Percentiles rank a stretch among this genome's conserved stretches.
phyloP scores from a whole-genome alignment of 2,329 filamentous ascomycete genomes.

The Aspergillus luchuensis region DNA sequence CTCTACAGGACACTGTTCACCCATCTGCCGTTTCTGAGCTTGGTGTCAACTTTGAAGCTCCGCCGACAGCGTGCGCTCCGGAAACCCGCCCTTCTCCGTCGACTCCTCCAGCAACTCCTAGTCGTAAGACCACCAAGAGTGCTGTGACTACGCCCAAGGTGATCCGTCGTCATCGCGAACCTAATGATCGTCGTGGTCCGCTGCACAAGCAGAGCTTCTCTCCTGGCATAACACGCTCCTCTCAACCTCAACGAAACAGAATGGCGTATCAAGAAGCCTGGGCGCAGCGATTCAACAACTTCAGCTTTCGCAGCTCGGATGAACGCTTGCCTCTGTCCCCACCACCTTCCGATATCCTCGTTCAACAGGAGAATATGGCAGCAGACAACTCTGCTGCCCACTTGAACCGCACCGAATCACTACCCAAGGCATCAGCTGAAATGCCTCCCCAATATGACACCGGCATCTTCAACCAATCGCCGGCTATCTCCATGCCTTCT shows the following conservation, averaged over 20 bases:
- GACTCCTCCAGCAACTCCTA: constrained; percentile 41
- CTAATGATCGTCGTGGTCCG: constrained; percentile 42
- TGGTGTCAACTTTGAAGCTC: constrained; percentile 37
- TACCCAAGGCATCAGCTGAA: constrained; percentile 29
- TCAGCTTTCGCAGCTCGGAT: constrained; percentile 51
- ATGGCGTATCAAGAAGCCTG: constrained; percentile 51
- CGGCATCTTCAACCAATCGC: constrained; percentile 36
- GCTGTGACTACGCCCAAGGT: constrained; percentile 42
- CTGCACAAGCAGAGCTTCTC: constrained; percentile 48
- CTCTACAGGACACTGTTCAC: constrained; percentile 43
- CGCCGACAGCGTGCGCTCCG: constrained; percentile 23
- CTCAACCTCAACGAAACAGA: constrained; percentile 48
- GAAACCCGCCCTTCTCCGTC: constrained; percentile 35
- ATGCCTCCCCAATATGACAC: constrained; percentile 38
- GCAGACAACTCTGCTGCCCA: constrained; percentile 31
- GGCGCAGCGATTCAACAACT: constrained; percentile 57
- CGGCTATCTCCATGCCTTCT: constrained; percentile 38
- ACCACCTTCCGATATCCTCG: constrained; percentile 47
- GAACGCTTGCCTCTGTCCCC: constrained; percentile 48
- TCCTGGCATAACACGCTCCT: constrained; percentile 59
- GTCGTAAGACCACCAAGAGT: constrained; percentile 39
- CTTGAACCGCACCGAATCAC: constrained; percentile 42
- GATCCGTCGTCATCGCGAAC: constrained; percentile 43
- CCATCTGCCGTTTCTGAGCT: constrained; percentile 38
- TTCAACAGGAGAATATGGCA: constrained; percentile 42